These are phyloP conservation scores for Trametes cubensis DNA, from an alignment of 768 basidiomycete species.

Conservation along the genomic window DNA sequence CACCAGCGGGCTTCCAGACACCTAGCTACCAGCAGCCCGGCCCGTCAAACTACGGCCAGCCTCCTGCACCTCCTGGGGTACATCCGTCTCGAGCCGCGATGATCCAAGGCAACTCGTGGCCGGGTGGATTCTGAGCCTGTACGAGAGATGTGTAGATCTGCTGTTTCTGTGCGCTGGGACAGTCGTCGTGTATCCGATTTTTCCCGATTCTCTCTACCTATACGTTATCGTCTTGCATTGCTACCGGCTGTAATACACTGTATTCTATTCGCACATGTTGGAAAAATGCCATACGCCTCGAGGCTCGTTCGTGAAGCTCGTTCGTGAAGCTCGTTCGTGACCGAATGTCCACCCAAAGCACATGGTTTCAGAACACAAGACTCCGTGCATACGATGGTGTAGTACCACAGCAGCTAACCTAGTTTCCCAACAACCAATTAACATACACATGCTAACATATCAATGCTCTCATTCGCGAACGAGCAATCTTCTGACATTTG, in stretches of 20 bases:
- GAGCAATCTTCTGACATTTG: not conserved
- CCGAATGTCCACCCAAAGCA: no score
- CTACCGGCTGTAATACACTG: constrained; percentile 24
- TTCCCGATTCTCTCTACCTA: not conserved
- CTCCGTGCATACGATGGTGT: no score
- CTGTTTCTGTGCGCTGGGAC: constrained; percentile 25
- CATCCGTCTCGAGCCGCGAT: constrained; percentile 69
- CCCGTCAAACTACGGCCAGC: constrained; percentile 43
- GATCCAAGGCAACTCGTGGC: constrained; percentile 52
- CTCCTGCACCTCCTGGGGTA: constrained; percentile 56
- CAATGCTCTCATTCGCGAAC: no score
- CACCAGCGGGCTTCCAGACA: constrained; percentile 32
- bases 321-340: no score
- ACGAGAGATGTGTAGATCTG: constrained; percentile 4
- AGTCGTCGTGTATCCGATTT: constrained; percentile 23
- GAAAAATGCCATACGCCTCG: not conserved
- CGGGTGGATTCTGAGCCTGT: constrained; percentile 17
- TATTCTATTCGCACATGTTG: constrained; percentile 15
- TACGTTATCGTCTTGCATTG: constrained; percentile 20
- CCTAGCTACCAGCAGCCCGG: constrained; percentile 51
- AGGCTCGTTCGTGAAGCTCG: no score
- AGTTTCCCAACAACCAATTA: no score
- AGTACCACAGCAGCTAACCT: no score
- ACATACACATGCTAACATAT: no score
- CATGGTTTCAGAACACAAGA: no score